Percentiles rank a stretch among this genome's conserved stretches.
Evolutionary conservation across 1,139 yeast genomes (phyloP).

Genomic region (Yamadazyma dendronema): DNA sequence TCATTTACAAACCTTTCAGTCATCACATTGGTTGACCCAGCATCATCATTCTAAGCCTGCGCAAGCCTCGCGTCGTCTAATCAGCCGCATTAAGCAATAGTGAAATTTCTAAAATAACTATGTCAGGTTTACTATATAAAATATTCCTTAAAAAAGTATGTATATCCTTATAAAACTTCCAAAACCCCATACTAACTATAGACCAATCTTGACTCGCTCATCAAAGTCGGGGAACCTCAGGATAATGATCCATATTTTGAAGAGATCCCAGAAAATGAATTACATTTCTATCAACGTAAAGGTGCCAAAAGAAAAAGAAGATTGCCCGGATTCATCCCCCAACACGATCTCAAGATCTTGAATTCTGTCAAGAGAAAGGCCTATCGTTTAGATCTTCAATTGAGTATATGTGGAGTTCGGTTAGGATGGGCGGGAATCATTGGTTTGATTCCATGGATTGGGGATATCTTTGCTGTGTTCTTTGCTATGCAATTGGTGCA

Average conservation of each 20-base stretch:
- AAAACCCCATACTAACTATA: constrained; percentile 10
- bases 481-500: constrained; percentile 51
- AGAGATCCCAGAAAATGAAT: constrained; percentile 46
- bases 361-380: constrained; percentile 58
- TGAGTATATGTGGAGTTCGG: constrained; percentile 61
- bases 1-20: too few relatives aligned
- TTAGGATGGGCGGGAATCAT: constrained; percentile 74
- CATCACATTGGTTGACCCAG: too few relatives aligned
- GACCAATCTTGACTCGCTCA: constrained; percentile 38
- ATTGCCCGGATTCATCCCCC: constrained; percentile 56
- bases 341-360: constrained; percentile 51
- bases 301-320: constrained; percentile 48
- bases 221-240: constrained; percentile 25
- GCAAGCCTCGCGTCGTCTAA: not conserved
- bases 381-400: constrained; percentile 61
- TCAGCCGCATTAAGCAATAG: not conserved
- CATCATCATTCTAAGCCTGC: too few relatives aligned
- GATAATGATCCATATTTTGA: constrained; percentile 48
- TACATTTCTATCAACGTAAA: constrained; percentile 43
- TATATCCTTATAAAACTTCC: constrained; percentile 5
- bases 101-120: constrained; percentile 4
- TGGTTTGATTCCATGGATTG: constrained; percentile 67
- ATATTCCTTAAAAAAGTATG: constrained; percentile 41
- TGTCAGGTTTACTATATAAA: constrained; percentile 27
- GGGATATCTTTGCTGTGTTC: constrained; percentile 50